Percentiles rank a stretch among this genome's conserved stretches.
These are phyloP conservation scores for Pterocarpus macrocarpus DNA, from an alignment of 306 rosid species.

Conservation along the genomic window DNA sequence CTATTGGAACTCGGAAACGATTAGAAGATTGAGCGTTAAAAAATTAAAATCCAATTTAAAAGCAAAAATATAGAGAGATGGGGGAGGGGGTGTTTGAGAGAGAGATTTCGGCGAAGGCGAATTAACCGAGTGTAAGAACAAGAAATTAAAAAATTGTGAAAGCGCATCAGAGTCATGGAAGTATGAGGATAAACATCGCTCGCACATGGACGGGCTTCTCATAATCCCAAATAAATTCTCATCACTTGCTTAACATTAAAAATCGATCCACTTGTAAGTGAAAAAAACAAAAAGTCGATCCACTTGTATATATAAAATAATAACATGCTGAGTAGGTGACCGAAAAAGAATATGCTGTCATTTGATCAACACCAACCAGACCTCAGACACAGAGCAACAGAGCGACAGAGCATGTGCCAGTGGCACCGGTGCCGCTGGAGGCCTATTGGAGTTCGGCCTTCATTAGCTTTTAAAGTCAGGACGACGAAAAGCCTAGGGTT, in stretches of 20 bases:
- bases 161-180: conserved; percentile 83
- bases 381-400: background rate
- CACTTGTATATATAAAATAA: too few relatives aligned
- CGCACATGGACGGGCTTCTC: conserved; percentile 65
- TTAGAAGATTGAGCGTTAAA: background rate
- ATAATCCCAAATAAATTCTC: conserved; percentile 44
- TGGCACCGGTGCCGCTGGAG: background rate
- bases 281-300: background rate
- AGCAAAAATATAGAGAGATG: background rate
- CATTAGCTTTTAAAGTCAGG: background rate
- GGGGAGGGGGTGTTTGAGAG: background rate
- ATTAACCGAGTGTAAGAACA: background rate
- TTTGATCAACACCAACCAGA: background rate
- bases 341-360: background rate
- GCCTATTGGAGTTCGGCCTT: background rate
- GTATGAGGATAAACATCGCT: conserved; percentile 66
- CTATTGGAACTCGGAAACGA: background rate
- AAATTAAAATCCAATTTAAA: background rate
- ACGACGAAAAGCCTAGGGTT: background rate
- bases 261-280: conserved; percentile 17
- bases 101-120: background rate
- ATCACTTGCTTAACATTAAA: conserved; percentile 48
- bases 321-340: background rate
- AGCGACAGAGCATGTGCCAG: background rate
- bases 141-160: background rate